These are phyloP conservation scores for Solanum corneliomulleri DNA, from an alignment of 257 asterid genomes.

Conservation along the genomic window DNA sequence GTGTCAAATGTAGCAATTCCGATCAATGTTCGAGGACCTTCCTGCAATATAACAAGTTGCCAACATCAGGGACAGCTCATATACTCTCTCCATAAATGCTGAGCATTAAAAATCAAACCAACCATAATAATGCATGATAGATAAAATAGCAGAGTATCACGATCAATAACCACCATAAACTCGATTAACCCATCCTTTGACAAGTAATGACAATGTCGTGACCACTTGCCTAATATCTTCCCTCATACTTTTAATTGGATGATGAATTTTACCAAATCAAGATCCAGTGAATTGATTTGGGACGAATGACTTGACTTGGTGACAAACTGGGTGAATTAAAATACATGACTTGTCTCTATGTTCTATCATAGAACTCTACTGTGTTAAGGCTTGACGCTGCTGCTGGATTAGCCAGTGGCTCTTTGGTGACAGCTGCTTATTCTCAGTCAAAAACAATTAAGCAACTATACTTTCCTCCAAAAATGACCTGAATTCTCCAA, in stretches of 20 bases:
- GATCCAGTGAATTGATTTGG: neutral
- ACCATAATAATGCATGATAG: neutral
- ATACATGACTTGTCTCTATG: neutral
- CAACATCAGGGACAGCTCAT: neutral
- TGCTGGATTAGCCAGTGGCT: neutral
- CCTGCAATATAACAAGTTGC: constrained; percentile 45
- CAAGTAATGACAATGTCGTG: neutral
- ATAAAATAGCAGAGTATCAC: neutral
- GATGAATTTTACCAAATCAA: neutral
- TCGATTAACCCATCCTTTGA: neutral
- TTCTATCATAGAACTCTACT: neutral
- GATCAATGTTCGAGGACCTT: constrained; percentile 84
- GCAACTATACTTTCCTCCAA: neutral
- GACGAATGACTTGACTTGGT: neutral
- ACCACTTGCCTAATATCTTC: neutral
- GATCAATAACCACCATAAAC: neutral
- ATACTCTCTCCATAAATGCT: neutral
- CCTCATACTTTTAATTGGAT: neutral
- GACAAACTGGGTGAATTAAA: neutral
- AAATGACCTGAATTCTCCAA: neutral
- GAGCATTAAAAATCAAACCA: neutral
- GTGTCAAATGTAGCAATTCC: constrained; percentile 96
- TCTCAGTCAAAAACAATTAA: neutral
- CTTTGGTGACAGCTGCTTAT: neutral
- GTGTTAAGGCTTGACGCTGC: neutral